Conservation (phyloP, 768 basidiomycete genomes). For the Phlebiopsis gigantea region DNA sequence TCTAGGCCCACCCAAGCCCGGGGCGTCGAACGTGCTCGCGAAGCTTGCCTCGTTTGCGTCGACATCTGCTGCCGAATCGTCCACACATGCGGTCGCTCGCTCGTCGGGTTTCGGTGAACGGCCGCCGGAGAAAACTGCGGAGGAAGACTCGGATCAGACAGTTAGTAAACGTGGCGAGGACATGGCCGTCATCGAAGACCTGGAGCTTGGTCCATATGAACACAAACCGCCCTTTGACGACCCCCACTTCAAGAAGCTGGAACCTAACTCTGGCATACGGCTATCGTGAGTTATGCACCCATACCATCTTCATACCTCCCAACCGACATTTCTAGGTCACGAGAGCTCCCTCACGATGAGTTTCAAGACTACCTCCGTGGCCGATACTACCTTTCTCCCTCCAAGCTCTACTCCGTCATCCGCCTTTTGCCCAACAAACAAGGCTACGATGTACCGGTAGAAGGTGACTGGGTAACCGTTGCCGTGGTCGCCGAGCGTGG, state of each 20-base stretch:
- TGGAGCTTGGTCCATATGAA: slow-evolving; percentile 74
- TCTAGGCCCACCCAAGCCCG: not conserved
- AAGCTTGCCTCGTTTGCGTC: slow-evolving; percentile 39
- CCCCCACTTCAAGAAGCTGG: slow-evolving; percentile 69
- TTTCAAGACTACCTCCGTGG: slow-evolving; percentile 76
- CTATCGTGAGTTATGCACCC: slow-evolving; percentile 53
- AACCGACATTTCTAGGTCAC: slow-evolving; percentile 46
- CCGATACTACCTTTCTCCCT: slow-evolving; percentile 86
- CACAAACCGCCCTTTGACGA: slow-evolving; percentile 69
- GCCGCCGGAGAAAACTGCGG: not conserved
- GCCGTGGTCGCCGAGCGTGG: slow-evolving; percentile 93
- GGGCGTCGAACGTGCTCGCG: slow-evolving; percentile 46
- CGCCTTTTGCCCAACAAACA: slow-evolving; percentile 73
- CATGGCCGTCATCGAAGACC: slow-evolving; percentile 68
- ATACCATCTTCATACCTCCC: not conserved
- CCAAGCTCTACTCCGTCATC: slow-evolving; percentile 81
- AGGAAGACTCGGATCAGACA: not conserved
- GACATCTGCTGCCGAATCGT: not conserved
- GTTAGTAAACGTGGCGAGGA: slow-evolving; percentile 45
- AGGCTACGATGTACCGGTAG: slow-evolving; percentile 87
- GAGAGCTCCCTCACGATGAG: slow-evolving; percentile 66
- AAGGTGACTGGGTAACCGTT: slow-evolving; percentile 93
- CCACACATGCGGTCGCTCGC: slow-evolving; percentile 10
- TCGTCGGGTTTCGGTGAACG: slow-evolving; percentile 20
- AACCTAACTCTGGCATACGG: slow-evolving; percentile 89